phyloP scores from a whole-genome alignment of 306 rosid species.

The Myrica gale region DNA sequence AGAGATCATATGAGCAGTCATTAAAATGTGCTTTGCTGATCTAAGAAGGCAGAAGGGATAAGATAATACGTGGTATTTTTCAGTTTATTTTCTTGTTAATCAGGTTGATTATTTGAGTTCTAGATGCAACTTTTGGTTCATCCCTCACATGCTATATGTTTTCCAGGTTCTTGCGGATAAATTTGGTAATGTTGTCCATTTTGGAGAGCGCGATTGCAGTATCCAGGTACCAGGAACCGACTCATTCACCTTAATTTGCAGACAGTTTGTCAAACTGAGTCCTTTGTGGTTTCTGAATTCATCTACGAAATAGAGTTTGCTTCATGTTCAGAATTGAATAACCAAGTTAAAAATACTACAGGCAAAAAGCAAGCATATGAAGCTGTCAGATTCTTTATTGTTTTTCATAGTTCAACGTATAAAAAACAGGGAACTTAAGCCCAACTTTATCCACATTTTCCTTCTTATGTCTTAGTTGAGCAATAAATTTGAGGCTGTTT shows the following conservation, averaged over 20 bases:
- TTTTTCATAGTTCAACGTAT: not conserved
- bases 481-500: not conserved
- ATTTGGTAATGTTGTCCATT: slow-evolving; percentile 89
- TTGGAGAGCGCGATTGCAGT: slow-evolving; percentile 99
- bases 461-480: not conserved
- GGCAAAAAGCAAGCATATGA: not conserved
- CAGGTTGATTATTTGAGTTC: slow-evolving; percentile 7
- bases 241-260: slow-evolving; percentile 8
- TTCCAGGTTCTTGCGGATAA: slow-evolving; percentile 93
- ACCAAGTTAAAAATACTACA: not conserved
- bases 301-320: slow-evolving; percentile 28
- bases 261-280: slow-evolving; percentile 19
- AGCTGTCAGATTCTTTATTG: not conserved
- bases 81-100: not conserved
- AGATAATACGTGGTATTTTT: slow-evolving; percentile 1
- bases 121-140: slow-evolving; percentile 16
- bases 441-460: slow-evolving; percentile 5
- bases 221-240: slow-evolving; percentile 69
- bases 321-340: slow-evolving; percentile 1
- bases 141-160: slow-evolving; percentile 22
- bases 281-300: not conserved
- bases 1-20: not conserved
- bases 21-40: not conserved
- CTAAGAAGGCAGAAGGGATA: not conserved
- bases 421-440: not conserved